Percentiles rank a stretch among this genome's conserved stretches.
Evolutionary conservation across 1,284 basidiomycete species (phyloP).

Genomic region (Cerrena zonata): DNA sequence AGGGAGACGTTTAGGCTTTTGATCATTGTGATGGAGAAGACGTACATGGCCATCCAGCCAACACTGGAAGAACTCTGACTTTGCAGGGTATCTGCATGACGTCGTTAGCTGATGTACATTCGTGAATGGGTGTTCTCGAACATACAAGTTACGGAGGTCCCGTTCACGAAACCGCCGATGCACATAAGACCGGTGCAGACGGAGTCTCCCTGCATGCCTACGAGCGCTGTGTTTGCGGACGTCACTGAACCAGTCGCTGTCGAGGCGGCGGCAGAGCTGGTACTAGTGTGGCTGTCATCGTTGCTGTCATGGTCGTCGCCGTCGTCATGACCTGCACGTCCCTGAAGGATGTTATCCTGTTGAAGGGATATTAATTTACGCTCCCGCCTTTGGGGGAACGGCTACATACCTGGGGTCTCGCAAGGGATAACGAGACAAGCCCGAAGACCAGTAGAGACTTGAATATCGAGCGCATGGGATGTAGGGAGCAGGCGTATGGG

Average conservation of each 20-base stretch:
- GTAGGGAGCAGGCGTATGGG: background rate
- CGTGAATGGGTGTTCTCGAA: background rate
- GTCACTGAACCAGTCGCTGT: slow-evolving; percentile 4
- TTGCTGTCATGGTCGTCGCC: slow-evolving; percentile 1
- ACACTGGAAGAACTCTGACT: slow-evolving; percentile 5
- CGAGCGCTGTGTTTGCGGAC: slow-evolving; percentile 5
- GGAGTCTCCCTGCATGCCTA: slow-evolving; percentile 11
- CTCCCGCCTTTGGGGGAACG: background rate
- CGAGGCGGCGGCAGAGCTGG: background rate
- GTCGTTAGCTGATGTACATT: background rate
- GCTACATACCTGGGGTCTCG: background rate
- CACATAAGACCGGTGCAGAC: slow-evolving; percentile 9
- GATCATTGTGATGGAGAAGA: background rate
- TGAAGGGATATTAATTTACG: background rate
- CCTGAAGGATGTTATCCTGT: slow-evolving; percentile 4
- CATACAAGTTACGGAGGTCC: slow-evolving; percentile 9
- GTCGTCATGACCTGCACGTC: background rate
- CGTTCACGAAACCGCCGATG: slow-evolving; percentile 12
- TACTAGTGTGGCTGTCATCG: background rate
- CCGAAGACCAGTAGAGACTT: slow-evolving; percentile 3
- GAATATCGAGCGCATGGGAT: slow-evolving; percentile 8
- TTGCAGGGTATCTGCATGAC: slow-evolving; percentile 10
- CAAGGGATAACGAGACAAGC: slow-evolving; percentile 6
- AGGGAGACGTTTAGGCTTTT: background rate
- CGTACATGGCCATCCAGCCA: slow-evolving; percentile 18